Evolutionary conservation across 768 basidiomycete genomes (phyloP), one percentile per base, ranked within the genome.

Genomic region (Suillus brevipes): DNA sequence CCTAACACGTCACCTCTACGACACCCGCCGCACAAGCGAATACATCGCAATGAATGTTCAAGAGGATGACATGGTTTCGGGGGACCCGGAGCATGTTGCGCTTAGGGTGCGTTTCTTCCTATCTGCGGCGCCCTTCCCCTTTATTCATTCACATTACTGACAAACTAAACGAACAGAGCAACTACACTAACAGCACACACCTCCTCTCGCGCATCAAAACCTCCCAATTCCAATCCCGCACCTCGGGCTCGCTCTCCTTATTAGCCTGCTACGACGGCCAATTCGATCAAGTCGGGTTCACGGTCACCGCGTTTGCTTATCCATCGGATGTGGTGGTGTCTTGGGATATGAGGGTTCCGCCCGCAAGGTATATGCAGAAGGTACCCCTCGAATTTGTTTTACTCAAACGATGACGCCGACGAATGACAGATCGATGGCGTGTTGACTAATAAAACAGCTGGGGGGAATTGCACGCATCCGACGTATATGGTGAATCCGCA

Each of bases 401-500:
- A 20, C 18, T 43, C 7, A 18, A 20, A 18, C 18, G 3, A 47
- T n/a, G 20, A n/a, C 0, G 45, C 38, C 16, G 23, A 34, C 34
- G 16, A 38, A 40, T 28, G 60, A 34, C 68, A 94, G 92, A 71
- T 90, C 7, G 78, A 84, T 0, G 90, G 87, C 9, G 71, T 79
- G 0, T 82, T 97, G 66, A 89, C 88, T 0, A 83, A 77, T 42
- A 88, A 87, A 68, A 93, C 87, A 36, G 85, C 92, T 0, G 97
- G 97, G 0, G 97, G 97, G 2, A 96, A 95, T 71, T 85, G 88
- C 63, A 85, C 86, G 6, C 81, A 87, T 68, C 87, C 92, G 1
- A 89, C 90, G 0, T 97, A 91, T 75, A 91, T 97, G 88, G 76
- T 85, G 58, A 99, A 98, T 72, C 96, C 96, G 0, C 94, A 97